These are phyloP conservation scores for Rhynchospora breviuscula DNA, from an alignment of 176 grass and related monocot species.

Conservation along the genomic window DNA sequence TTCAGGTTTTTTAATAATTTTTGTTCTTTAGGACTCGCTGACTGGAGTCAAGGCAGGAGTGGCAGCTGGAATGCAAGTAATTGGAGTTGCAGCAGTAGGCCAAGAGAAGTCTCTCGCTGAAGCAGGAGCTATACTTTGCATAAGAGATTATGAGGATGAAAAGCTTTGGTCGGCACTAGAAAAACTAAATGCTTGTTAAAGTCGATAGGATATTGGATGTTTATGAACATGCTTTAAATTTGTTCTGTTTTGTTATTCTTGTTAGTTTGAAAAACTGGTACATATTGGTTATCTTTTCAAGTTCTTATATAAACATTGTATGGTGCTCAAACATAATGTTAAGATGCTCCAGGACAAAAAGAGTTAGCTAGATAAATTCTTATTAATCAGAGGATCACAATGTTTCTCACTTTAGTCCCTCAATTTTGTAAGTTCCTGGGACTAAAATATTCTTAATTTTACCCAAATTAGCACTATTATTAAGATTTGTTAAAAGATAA, in stretches of 20 bases:
- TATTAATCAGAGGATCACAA: not conserved
- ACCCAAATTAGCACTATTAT: not conserved
- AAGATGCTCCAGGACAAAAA: not conserved
- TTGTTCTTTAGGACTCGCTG: conserved; percentile 43
- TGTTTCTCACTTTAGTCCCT: too few relatives aligned
- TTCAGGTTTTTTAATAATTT: not conserved
- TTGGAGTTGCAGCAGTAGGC: conserved; percentile 37
- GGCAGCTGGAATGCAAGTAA: conserved; percentile 59
- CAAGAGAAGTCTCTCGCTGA: conserved; percentile 39
- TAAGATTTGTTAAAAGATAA: too few relatives aligned
- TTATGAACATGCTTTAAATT: not conserved
- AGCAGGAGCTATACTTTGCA: conserved; percentile 51
- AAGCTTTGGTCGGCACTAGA: conserved; percentile 52
- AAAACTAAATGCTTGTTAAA: conserved; percentile 13
- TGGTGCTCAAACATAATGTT: not conserved
- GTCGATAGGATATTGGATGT: not conserved
- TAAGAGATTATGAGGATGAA: conserved; percentile 61
- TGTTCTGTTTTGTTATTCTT: not conserved
- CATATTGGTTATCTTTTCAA: not conserved
- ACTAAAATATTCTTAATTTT: not conserved
- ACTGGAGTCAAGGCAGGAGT: conserved; percentile 51
- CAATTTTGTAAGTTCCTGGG: not conserved
- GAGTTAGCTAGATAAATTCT: not conserved
- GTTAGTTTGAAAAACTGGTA: not conserved
- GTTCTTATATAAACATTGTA: not conserved